Evolutionary conservation across 345 rosid genomes (phyloP).

Genomic region (Limnanthes douglasii): DNA sequence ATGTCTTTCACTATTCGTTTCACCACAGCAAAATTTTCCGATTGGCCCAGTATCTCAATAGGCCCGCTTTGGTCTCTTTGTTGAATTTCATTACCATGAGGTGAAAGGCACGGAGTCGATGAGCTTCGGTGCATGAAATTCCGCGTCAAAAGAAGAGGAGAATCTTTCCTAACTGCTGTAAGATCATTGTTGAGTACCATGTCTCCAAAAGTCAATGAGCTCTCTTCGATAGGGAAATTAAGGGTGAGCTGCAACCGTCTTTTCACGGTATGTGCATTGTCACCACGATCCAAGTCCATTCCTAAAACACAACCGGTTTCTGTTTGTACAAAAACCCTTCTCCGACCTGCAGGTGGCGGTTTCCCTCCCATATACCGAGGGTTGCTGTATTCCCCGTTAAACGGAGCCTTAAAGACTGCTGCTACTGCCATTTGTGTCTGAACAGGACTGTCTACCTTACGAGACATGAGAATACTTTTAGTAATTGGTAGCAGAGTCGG

Average conservation of each 20-base stretch:
- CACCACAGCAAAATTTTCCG: conserved; percentile 26
- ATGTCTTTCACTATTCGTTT: conserved; percentile 53
- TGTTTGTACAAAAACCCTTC: conserved; percentile 74
- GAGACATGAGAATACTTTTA: conserved; percentile 61
- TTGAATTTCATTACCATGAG: conserved; percentile 36
- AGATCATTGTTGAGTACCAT: conserved; percentile 65
- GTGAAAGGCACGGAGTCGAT: conserved; percentile 69
- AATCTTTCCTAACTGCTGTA: conserved; percentile 56
- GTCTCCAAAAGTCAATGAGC: conserved; percentile 69
- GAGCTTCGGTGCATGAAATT: conserved; percentile 57
- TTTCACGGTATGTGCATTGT: conserved; percentile 72
- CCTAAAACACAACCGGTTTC: conserved; percentile 80
- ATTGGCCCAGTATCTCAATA: conserved; percentile 69
- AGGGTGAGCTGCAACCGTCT: conserved; percentile 73
- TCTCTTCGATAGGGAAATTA: conserved; percentile 53
- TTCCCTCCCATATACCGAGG: conserved; percentile 31
- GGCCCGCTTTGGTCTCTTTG: conserved; percentile 63
- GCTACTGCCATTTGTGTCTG: conserved; percentile 87
- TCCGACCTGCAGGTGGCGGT: conserved; percentile 45
- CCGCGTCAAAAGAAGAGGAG: conserved; percentile 67
- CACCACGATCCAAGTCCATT: conserved; percentile 69
- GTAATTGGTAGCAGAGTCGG: too few relatives aligned
- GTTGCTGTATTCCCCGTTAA: conserved; percentile 40
- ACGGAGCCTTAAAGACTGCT: conserved; percentile 42
- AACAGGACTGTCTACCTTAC: conserved; percentile 69